Conservation (phyloP, 2,329 filamentous ascomycete genomes). For the Clonostachys solani region DNA sequence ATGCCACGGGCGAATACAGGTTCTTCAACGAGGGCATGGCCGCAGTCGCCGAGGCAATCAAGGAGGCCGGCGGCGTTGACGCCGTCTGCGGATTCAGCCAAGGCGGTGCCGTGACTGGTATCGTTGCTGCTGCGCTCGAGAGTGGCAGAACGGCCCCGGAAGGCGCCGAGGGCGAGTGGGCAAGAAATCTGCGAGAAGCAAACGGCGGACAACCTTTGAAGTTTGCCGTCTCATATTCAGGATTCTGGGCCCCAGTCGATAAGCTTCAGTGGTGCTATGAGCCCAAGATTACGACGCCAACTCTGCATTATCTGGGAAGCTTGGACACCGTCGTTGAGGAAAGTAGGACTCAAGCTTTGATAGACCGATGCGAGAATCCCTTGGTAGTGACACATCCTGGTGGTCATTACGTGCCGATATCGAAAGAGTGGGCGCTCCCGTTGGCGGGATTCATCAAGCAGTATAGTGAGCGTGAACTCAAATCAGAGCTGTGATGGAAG, state of each 20-base stretch:
- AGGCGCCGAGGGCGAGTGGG: slow-evolving; percentile 32
- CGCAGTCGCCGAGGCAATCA: slow-evolving; percentile 56
- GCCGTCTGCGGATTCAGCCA: slow-evolving; percentile 82
- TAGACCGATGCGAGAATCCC: slow-evolving; percentile 57
- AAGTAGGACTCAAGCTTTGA: slow-evolving; percentile 59
- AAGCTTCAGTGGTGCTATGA: slow-evolving; percentile 64
- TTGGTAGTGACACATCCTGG: slow-evolving; percentile 70
- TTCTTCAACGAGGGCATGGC: slow-evolving; percentile 66
- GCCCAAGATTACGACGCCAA: slow-evolving; percentile 70
- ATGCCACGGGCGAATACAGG: slow-evolving; percentile 58
- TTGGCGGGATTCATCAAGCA: slow-evolving; percentile 66
- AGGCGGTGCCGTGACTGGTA: slow-evolving; percentile 66
- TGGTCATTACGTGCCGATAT: slow-evolving; percentile 83
- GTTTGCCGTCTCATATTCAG: slow-evolving; percentile 74
- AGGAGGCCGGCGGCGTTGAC: slow-evolving; percentile 64
- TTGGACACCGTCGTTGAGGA: slow-evolving; percentile 89
- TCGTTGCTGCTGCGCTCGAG: slow-evolving; percentile 73
- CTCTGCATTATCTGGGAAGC: slow-evolving; percentile 77
- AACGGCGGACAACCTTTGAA: slow-evolving; percentile 47
- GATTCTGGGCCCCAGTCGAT: slow-evolving; percentile 63
- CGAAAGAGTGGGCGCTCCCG: slow-evolving; percentile 75
- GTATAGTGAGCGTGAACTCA: slow-evolving; percentile 19
- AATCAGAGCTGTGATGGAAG: slow-evolving; percentile 14
- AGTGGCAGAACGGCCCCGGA: slow-evolving; percentile 16
- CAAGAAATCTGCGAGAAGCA: slow-evolving; percentile 37